These are phyloP conservation scores for Linum usitatissimum DNA, from an alignment of 345 rosid species.

Conservation along the genomic window DNA sequence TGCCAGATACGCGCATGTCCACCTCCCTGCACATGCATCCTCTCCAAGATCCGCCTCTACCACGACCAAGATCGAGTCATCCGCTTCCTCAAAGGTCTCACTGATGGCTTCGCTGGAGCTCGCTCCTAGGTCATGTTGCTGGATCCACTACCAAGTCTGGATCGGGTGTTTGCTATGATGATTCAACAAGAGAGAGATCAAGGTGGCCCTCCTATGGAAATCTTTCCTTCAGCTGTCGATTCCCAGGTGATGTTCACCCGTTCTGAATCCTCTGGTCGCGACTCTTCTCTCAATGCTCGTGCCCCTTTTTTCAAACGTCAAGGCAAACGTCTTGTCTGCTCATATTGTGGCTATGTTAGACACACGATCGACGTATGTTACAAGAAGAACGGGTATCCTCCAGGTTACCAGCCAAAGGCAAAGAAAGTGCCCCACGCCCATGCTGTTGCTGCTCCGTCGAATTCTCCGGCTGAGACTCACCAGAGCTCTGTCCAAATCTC, in stretches of 20 bases:
- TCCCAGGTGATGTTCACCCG: too few species aligned
- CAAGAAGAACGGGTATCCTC: slow-evolving; percentile 3
- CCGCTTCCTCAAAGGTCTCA: not conserved
- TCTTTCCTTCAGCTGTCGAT: too few species aligned
- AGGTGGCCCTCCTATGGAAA: too few species aligned
- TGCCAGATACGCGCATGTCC: not conserved
- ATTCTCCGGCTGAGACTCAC: too few species aligned
- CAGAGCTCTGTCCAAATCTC: not conserved
- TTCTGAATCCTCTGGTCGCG: not conserved
- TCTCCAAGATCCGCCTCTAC: not conserved
- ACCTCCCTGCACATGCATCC: not conserved
- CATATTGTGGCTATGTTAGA: not conserved
- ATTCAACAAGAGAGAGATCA: not conserved
- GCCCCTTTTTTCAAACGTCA: not conserved
- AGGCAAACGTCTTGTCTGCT: not conserved
- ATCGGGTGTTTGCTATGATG: not conserved
- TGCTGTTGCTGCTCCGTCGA: not conserved
- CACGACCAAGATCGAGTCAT: not conserved
- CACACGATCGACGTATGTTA: not conserved
- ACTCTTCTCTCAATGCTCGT: not conserved
- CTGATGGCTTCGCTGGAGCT: not conserved
- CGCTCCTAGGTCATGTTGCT: not conserved
- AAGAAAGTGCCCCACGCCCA: not conserved
- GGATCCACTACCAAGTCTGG: not conserved
- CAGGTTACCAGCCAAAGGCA: not conserved